A percentile compares a stretch with the other conserved stretches of the same genome.
These are phyloP conservation scores for Hibiscus mutabilis DNA, from an alignment of 345 rosid species.

Conservation along the genomic window DNA sequence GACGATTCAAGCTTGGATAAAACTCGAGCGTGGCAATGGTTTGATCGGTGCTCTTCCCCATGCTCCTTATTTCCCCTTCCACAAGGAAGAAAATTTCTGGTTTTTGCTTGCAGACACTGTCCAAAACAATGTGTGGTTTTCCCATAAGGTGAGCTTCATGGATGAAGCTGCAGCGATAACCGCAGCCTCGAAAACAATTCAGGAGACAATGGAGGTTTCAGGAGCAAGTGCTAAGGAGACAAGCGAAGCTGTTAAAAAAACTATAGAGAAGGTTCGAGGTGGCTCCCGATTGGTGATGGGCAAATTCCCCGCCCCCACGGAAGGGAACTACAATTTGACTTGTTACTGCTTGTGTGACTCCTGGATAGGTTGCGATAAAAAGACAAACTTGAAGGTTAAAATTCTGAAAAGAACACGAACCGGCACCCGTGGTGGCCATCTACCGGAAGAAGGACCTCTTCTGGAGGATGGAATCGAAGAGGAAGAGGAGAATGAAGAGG, in stretches of 20 bases:
- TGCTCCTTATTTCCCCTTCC: conserved; percentile 75
- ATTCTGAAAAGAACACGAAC: conserved; percentile 80
- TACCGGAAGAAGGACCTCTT: conserved; percentile 60
- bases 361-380: conserved; percentile 91
- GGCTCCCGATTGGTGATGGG: conserved; percentile 94
- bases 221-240: conserved; percentile 84
- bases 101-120: conserved; percentile 72
- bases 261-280: conserved; percentile 68
- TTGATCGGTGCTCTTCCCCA: conserved; percentile 88
- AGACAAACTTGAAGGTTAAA: conserved; percentile 61
- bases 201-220: conserved; percentile 87
- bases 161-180: conserved; percentile 77
- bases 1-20: conserved; percentile 84
- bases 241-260: conserved; percentile 50
- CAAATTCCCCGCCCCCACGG: conserved; percentile 77
- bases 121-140: conserved; percentile 87
- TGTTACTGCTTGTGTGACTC: conserved; percentile 91
- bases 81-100: conserved; percentile 98
- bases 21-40: conserved; percentile 74
- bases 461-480: conserved; percentile 86
- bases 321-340: conserved; percentile 82
- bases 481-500: conserved; percentile 89
- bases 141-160: conserved; percentile 90
- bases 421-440: conserved; percentile 63
- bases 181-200: conserved; percentile 83